A percentile compares a stretch with the other conserved stretches of the same genome.
phyloP scores from a whole-genome alignment of 495 filamentous ascomycete species.

The Talaromyces liani region DNA sequence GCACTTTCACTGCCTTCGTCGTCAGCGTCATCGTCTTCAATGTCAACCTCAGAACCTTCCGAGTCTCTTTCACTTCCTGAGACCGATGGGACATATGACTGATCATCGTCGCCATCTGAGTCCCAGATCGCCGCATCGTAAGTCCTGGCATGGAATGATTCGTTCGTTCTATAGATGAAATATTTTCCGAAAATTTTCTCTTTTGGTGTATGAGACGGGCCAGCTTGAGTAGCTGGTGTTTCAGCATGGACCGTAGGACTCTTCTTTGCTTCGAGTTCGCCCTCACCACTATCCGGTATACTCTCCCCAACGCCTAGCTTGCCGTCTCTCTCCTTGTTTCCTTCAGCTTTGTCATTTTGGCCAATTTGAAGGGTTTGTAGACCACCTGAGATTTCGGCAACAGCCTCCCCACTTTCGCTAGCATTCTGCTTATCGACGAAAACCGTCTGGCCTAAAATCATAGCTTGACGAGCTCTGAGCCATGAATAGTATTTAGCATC shows the following conservation, averaged over 20 bases:
- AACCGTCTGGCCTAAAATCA: not conserved
- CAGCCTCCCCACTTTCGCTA: not conserved
- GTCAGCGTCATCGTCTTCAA: not conserved
- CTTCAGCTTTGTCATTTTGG: not conserved
- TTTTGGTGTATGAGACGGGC: too few relatives aligned
- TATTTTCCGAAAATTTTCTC: not conserved
- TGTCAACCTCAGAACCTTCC: not conserved
- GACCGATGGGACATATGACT: not conserved
- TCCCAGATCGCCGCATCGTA: constrained; percentile 1
- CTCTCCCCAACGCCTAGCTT: not conserved
- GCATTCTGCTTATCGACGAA: not conserved
- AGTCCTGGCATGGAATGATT: not conserved
- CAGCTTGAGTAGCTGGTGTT: not conserved
- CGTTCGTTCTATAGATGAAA: not conserved
- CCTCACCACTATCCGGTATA: not conserved
- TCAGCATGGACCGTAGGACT: not conserved
- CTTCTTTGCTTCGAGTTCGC: not conserved
- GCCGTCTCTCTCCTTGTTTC: not conserved
- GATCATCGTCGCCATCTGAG: not conserved
- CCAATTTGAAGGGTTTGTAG: not conserved
- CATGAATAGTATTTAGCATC: not conserved
- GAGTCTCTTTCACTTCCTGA: not conserved
- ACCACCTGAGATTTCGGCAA: not conserved
- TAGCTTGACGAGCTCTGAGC: not conserved
- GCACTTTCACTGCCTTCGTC: not conserved